phyloP scores from a whole-genome alignment of 1,284 basidiomycete species.

The Marasmius fiardii region DNA sequence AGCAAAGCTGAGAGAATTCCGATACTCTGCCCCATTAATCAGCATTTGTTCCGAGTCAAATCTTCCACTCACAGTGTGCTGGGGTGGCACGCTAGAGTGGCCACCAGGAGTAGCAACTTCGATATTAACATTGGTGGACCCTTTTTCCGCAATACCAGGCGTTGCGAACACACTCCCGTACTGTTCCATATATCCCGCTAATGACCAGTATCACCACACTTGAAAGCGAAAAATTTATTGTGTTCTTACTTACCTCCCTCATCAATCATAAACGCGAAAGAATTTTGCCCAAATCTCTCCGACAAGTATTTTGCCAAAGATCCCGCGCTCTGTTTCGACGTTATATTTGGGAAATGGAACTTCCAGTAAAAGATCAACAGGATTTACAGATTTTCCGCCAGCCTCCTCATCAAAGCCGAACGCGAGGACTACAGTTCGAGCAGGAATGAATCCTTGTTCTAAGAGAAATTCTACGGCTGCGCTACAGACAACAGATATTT shows the following conservation, averaged over 20 bases:
- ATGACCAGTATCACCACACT: background rate
- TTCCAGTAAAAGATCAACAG: background rate
- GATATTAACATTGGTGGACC: conserved; percentile 55
- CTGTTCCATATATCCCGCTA: conserved; percentile 35
- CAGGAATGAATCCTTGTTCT: conserved; percentile 49
- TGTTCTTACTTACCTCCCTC: conserved; percentile 42
- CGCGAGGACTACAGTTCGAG: conserved; percentile 59
- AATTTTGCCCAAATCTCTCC: conserved; percentile 53
- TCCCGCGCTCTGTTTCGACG: conserved; percentile 47
- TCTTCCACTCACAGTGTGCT: conserved; percentile 40
- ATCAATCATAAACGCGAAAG: conserved; percentile 60
- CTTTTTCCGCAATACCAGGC: conserved; percentile 71
- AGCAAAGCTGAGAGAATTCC: conserved; percentile 59
- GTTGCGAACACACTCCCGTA: conserved; percentile 44
- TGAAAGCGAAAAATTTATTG: background rate
- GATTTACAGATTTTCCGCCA: conserved; percentile 43
- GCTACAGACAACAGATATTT: conserved; percentile 18
- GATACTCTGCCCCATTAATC: conserved; percentile 40
- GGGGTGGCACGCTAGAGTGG: conserved; percentile 66
- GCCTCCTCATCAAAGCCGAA: conserved; percentile 79
- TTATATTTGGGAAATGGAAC: background rate
- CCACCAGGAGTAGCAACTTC: conserved; percentile 59
- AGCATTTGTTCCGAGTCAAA: background rate
- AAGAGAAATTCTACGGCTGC: conserved; percentile 57
- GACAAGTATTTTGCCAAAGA: conserved; percentile 45